These are phyloP conservation scores for Trichoderma breve DNA, from an alignment of 2,329 filamentous ascomycete genomes.

Conservation along the genomic window DNA sequence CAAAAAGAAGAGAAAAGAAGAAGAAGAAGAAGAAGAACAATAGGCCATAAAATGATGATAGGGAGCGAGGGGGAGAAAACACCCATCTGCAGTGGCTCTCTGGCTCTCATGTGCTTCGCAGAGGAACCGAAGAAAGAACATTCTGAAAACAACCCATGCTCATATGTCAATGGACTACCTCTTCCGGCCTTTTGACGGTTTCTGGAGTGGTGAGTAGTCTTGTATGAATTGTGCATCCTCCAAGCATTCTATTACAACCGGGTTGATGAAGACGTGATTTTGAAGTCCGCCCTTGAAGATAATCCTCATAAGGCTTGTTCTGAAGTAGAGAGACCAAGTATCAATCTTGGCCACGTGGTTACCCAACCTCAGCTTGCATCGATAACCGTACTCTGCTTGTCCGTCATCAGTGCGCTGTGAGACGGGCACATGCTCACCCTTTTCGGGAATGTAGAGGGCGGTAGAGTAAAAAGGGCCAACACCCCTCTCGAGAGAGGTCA, in stretches of 20 bases:
- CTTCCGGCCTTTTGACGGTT: conserved; percentile 24
- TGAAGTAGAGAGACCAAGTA: conserved; percentile 50
- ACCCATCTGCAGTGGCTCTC: neutral
- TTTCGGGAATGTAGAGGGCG: conserved; percentile 40
- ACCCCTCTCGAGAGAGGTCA: conserved; percentile 53
- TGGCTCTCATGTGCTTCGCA: neutral
- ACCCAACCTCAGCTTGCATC: conserved; percentile 49
- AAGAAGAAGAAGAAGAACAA: neutral
- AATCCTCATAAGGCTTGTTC: conserved; percentile 48
- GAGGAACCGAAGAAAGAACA: neutral
- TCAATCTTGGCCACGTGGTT: conserved; percentile 47
- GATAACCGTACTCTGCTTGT: conserved; percentile 51
- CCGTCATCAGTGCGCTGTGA: conserved; percentile 43
- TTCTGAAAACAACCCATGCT: neutral
- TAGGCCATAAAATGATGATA: neutral
- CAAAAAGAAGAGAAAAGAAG: neutral
- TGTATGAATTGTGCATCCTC: conserved; percentile 38
- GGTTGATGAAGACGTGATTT: conserved; percentile 39
- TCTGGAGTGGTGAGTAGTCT: conserved; percentile 20
- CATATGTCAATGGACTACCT: neutral
- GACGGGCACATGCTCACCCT: conserved; percentile 44
- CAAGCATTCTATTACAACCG: conserved; percentile 39
- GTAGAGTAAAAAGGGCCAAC: conserved; percentile 56
- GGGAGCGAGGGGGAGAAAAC: neutral
- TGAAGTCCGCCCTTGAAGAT: conserved; percentile 47